phyloP scores from a whole-genome alignment of 352 stramenopile species.

The Phytophthora rubi region DNA sequence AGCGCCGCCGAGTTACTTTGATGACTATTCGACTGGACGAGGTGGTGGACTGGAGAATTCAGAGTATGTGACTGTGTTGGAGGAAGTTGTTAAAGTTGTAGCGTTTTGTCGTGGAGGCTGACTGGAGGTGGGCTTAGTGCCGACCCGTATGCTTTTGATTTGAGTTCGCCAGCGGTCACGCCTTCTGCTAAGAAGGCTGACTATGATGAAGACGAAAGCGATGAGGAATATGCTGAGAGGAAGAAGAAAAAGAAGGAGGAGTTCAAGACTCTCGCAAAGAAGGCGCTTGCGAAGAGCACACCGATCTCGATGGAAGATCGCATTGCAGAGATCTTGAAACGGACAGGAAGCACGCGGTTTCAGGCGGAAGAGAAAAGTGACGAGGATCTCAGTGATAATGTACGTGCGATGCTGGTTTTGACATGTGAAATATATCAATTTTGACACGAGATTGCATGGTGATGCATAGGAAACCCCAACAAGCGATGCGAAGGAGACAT shows the following conservation, averaged over 20 bases:
- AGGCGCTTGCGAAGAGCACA: slow-evolving; percentile 26
- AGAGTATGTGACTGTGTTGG: slow-evolving; percentile 30
- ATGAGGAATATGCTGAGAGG: slow-evolving; percentile 24
- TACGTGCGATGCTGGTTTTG: background rate
- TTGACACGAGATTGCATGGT: background rate
- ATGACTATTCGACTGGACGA: slow-evolving; percentile 20
- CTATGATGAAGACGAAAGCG: slow-evolving; percentile 21
- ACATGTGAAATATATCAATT: background rate
- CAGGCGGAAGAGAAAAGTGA: slow-evolving; percentile 31
- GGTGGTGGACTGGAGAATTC: slow-evolving; percentile 21
- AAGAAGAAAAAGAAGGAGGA: slow-evolving; percentile 44
- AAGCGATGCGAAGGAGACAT: slow-evolving; percentile 16
- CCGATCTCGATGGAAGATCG: slow-evolving; percentile 72
- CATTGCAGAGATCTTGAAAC: slow-evolving; percentile 77
- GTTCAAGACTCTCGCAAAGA: slow-evolving; percentile 37
- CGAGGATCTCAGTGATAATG: slow-evolving; percentile 28
- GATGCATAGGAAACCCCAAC: slow-evolving; percentile 9
- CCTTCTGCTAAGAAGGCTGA: slow-evolving; percentile 23
- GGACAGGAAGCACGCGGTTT: slow-evolving; percentile 66
- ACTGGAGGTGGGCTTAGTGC: slow-evolving; percentile 33
- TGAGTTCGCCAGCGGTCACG: slow-evolving; percentile 38
- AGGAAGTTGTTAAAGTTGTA: background rate
- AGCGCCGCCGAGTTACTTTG: slow-evolving; percentile 66
- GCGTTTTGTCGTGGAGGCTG: slow-evolving; percentile 2
- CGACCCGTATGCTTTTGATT: slow-evolving; percentile 82